Evolutionary conservation across 345 rosid genomes (phyloP).

Genomic region (Moricandia arvensis): DNA sequence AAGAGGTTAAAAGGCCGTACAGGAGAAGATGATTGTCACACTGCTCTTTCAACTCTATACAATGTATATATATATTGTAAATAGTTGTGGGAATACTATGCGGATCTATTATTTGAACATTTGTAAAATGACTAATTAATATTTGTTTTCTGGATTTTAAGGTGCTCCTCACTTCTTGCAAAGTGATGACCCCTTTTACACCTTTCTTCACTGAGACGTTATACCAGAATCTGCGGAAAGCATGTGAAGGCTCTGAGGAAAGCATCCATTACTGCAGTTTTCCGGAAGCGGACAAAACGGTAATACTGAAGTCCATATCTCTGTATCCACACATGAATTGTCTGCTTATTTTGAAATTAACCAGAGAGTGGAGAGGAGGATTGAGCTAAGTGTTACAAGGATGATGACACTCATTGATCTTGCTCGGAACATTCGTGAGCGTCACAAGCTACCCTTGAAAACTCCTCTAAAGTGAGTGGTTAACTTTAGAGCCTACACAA

Average conservation of each 20-base stretch:
- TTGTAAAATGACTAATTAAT: conserved; percentile 4
- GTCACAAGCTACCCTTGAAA: conserved; percentile 86
- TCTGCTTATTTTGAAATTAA: not conserved
- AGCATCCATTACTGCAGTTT: conserved; percentile 84
- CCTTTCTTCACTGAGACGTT: conserved; percentile 95
- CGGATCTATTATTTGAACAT: not conserved
- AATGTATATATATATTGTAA: conserved; percentile 75
- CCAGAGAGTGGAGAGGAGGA: conserved; percentile 78
- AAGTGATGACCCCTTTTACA: conserved; percentile 98
- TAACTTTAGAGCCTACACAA: no score
- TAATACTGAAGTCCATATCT: conserved; percentile 32
- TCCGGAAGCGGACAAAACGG: conserved; percentile 84
- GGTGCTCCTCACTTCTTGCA: conserved; percentile 94
- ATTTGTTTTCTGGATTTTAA: conserved; percentile 39
- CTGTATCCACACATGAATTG: not conserved
- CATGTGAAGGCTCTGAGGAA: conserved; percentile 63
- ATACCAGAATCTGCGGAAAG: conserved; percentile 94
- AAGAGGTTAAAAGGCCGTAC: conserved; percentile 97
- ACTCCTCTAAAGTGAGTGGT: conserved; percentile 87
- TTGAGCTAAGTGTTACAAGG: conserved; percentile 90
- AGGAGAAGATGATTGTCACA: conserved; percentile 84
- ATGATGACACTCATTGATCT: conserved; percentile 96
- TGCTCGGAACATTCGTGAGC: conserved; percentile 95
- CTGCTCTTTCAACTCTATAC: conserved; percentile 87
- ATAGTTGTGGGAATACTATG: conserved; percentile 6